Evolutionary conservation across 2,329 filamentous ascomycete species (phyloP).

Genomic region (Talaromyces sp.): DNA sequence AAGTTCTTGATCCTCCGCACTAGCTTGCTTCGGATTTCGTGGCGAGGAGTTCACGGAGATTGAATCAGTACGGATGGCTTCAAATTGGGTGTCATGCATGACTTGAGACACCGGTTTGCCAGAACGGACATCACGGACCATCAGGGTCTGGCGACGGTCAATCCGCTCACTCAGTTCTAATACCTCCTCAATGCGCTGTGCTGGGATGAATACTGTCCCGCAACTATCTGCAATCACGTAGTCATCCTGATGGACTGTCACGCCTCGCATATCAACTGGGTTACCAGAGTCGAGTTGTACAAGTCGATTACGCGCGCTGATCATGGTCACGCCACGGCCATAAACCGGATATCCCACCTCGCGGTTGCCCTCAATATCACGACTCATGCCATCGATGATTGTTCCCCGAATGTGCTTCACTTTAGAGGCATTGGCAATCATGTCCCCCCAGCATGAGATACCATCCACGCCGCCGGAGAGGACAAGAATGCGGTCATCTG

Average conservation of each 20-base stretch:
- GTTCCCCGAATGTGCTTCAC: conserved; percentile 28
- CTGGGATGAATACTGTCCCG: background rate
- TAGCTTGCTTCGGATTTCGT: too few species aligned
- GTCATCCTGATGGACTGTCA: background rate
- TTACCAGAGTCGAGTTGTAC: conserved; percentile 31
- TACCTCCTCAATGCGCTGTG: background rate
- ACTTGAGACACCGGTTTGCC: background rate
- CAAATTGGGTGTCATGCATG: background rate
- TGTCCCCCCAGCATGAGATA: background rate
- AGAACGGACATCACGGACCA: background rate
- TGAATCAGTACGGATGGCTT: background rate
- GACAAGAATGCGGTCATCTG: background rate
- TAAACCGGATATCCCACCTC: conserved; percentile 34
- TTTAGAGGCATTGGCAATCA: conserved; percentile 19
- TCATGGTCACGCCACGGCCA: conserved; percentile 32
- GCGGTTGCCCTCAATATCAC: conserved; percentile 34
- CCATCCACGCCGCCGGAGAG: background rate
- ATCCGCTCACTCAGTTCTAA: background rate
- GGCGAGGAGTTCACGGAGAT: too few species aligned
- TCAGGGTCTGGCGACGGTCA: background rate
- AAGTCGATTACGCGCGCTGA: conserved; percentile 32
- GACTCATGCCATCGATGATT: conserved; percentile 33
- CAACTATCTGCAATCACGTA: background rate
- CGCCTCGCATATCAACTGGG: conserved; percentile 19
- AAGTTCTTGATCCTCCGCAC: background rate